These are phyloP conservation scores for Bacidia gigantensis DNA, from an alignment of 495 filamentous ascomycete species.

Conservation along the genomic window DNA sequence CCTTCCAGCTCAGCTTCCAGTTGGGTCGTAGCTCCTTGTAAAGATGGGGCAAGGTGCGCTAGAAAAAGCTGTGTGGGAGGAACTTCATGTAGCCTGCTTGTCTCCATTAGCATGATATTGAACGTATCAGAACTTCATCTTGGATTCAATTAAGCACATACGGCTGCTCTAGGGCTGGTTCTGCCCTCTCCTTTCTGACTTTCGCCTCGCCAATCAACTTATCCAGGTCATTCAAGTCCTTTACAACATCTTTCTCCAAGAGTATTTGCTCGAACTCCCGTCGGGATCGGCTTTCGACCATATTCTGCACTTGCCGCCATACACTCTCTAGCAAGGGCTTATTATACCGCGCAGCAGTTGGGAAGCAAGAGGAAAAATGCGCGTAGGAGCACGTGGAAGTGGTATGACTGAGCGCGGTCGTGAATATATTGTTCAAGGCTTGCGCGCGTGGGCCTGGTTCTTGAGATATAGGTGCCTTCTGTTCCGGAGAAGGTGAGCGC, in stretches of 20 bases:
- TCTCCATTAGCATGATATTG: neutral
- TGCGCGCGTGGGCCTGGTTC: constrained; percentile 64
- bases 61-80: constrained; percentile 49
- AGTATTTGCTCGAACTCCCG: constrained; percentile 70
- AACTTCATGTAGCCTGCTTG: constrained; percentile 59
- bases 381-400: constrained; percentile 58
- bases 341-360: constrained; percentile 58
- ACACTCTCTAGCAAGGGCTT: constrained; percentile 52
- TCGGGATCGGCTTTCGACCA: constrained; percentile 45
- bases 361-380: constrained; percentile 81
- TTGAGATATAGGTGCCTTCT: constrained; percentile 40
- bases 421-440: constrained; percentile 56
- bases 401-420: constrained; percentile 52
- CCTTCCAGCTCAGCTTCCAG: constrained; percentile 48
- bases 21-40: constrained; percentile 43
- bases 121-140: neutral
- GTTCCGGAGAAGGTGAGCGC: constrained; percentile 38
- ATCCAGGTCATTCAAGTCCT: constrained; percentile 73
- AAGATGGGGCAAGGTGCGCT: constrained; percentile 58
- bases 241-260: constrained; percentile 52
- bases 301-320: constrained; percentile 55
- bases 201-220: constrained; percentile 56
- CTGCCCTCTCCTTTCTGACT: constrained; percentile 34
- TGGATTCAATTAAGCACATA: constrained; percentile 18
- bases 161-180: constrained; percentile 21